phyloP scores from a whole-genome alignment of 495 filamentous ascomycete genomes.

The Halenospora varia region DNA sequence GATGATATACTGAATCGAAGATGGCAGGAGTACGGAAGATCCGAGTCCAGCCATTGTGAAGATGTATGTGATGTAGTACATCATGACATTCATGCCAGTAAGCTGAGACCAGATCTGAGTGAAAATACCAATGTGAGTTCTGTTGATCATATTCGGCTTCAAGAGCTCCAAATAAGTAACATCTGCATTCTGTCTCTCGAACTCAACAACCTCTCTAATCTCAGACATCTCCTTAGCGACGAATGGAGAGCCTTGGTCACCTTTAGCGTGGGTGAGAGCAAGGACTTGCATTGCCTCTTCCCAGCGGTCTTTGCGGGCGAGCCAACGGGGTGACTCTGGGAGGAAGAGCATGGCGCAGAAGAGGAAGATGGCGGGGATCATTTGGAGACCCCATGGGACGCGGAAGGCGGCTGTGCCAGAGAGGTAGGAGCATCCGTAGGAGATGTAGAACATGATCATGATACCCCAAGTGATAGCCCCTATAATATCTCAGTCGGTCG shows the following conservation, averaged over 20 bases:
- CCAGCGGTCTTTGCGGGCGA: conserved; percentile 70
- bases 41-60: conserved; percentile 68
- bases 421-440: conserved; percentile 70
- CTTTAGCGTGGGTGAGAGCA: conserved; percentile 62
- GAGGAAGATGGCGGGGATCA: conserved; percentile 63
- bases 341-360: conserved; percentile 59
- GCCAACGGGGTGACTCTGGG: conserved; percentile 76
- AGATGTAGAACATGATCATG: conserved; percentile 78
- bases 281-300: conserved; percentile 63
- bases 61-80: conserved; percentile 51
- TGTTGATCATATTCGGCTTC: conserved; percentile 67
- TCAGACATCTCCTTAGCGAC: conserved; percentile 64
- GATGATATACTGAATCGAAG: conserved; percentile 71
- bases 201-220: conserved; percentile 65
- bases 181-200: conserved; percentile 58
- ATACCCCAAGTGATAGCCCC: conserved; percentile 80
- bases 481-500: neutral
- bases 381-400: conserved; percentile 74
- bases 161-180: conserved; percentile 69
- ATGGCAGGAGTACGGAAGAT: conserved; percentile 58
- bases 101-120: conserved; percentile 84
- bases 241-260: conserved; percentile 56
- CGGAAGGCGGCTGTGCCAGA: conserved; percentile 58
- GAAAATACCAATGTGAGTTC: conserved; percentile 69
- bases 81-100: conserved; percentile 86